Base-by-base conservation (phyloP, 306 rosid genomes). In the Spatholobus suberectus region DNA sequence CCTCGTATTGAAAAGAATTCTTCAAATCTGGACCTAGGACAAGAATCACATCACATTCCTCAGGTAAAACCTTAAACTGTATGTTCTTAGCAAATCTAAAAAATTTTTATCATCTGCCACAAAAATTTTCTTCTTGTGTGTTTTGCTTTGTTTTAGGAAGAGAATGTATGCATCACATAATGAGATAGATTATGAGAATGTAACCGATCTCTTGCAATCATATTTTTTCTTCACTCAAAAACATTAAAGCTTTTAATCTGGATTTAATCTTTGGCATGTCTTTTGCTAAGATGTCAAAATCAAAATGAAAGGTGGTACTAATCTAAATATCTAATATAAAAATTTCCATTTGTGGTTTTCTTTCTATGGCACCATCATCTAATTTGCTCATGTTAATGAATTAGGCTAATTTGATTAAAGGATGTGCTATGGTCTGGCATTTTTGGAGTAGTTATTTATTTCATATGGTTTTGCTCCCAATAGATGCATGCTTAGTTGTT, bases 41-140 rank as follows among this genome's bases (percentile, higher is more conserved):
- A 26, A 41, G 86, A 83, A n/a, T 75, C 61, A 7, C 59, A 73
- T 71, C 75, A 82, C 8, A 38, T 75, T 68, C 70, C 75, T 68
- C 87, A 81, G 96, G 98, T 92, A 65, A 78, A 13, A 12, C 41
- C 35, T 79, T 54, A 13, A 46, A 52, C 68, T 35, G 24, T 47
- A 6, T 69, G 59, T 74, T 76, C 70, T 38, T 47, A 6, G 37
- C 24, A 61, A 27, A 43, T 34, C 10, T 63, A 4, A 21, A n/a
- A n/a, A n/a, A n/a, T 5, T 10, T 12, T 34, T 66, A 14, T 46
- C 59, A 12, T 58, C 24, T 71, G 49, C 66, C 63, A 37, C 32
- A 17, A 21, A 10, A 20, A 38, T 5, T 80, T 44, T 54, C 3
- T 52, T 43, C 46, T 44, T 29, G 27, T 26, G 23, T 73, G 5